phyloP scores from a whole-genome alignment of 148 eudicot genomes.

The Nyssa sinensis region DNA sequence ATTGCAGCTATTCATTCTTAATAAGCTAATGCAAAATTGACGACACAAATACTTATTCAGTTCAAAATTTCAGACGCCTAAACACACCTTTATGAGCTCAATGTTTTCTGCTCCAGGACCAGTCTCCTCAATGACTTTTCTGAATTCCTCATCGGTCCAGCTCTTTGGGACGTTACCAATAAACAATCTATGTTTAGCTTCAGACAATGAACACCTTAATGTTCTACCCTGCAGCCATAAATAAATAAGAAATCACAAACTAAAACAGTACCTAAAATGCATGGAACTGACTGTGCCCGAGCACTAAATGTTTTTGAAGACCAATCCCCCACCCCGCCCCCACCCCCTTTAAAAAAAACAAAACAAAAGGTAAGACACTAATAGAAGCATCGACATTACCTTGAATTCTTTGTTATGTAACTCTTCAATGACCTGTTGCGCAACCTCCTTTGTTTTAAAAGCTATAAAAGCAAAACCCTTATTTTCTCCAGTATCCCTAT shows the following conservation, averaged over 20 bases:
- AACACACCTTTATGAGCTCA: conserved; percentile 83
- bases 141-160: conserved; percentile 89
- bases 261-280: not conserved
- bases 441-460: conserved; percentile 71
- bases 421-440: conserved; percentile 80
- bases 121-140: conserved; percentile 67
- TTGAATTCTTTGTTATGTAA: conserved; percentile 83
- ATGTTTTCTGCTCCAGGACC: conserved; percentile 92
- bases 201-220: conserved; percentile 82
- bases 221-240: conserved; percentile 69
- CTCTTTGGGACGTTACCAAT: conserved; percentile 89
- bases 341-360: not conserved
- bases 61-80: not conserved
- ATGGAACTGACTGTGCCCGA: not conserved
- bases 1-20: not conserved
- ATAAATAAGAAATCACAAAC: not conserved
- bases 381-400: conserved; percentile 35
- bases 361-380: not conserved
- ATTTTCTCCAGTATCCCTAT: conserved; percentile 86
- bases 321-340: too few relatives aligned
- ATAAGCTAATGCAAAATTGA: not conserved
- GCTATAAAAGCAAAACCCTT: conserved; percentile 94
- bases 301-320: not conserved
- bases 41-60: not conserved
- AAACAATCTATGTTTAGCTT: conserved; percentile 81